Evolutionary conservation across 176 grass and related monocot species (phyloP).

Genomic region (Zizania latifolia): DNA sequence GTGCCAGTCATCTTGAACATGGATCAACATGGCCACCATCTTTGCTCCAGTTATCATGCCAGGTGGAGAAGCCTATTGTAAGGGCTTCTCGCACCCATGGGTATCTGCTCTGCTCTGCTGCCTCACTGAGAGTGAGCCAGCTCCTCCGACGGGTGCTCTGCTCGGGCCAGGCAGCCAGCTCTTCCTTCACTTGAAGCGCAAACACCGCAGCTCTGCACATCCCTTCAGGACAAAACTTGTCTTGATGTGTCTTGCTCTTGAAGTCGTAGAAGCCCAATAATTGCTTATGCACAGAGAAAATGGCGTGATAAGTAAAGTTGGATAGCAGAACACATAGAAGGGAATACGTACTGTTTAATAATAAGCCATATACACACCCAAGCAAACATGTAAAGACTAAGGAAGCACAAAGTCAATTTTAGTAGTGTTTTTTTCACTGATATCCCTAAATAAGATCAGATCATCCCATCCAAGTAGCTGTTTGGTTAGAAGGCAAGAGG

Average conservation of each 20-base stretch:
- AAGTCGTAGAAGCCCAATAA: constrained; percentile 71
- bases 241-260: constrained; percentile 77
- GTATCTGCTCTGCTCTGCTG: constrained; percentile 45
- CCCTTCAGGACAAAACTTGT: constrained; percentile 66
- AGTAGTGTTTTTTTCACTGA: no score
- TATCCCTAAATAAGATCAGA: no score
- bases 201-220: constrained; percentile 75
- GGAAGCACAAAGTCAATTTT: neutral
- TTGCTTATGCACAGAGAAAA: constrained; percentile 34
- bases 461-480: no score
- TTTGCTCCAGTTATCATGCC: constrained; percentile 33
- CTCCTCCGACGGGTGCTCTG: constrained; percentile 52
- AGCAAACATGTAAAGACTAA: neutral
- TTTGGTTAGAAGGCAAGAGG: no score
- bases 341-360: neutral
- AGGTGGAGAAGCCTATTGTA: constrained; percentile 50
- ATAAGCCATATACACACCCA: neutral
- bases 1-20: constrained; percentile 14
- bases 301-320: neutral
- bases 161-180: constrained; percentile 68
- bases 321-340: neutral
- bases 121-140: constrained; percentile 57
- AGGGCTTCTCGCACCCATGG: constrained; percentile 82
- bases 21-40: neutral
- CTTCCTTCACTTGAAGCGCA: constrained; percentile 71